Percentiles rank a stretch among this genome's conserved stretches.
These are phyloP conservation scores for Magnusiomyces tetraspermus DNA, from an alignment of 1,139 yeast genomes.

Conservation along the genomic window DNA sequence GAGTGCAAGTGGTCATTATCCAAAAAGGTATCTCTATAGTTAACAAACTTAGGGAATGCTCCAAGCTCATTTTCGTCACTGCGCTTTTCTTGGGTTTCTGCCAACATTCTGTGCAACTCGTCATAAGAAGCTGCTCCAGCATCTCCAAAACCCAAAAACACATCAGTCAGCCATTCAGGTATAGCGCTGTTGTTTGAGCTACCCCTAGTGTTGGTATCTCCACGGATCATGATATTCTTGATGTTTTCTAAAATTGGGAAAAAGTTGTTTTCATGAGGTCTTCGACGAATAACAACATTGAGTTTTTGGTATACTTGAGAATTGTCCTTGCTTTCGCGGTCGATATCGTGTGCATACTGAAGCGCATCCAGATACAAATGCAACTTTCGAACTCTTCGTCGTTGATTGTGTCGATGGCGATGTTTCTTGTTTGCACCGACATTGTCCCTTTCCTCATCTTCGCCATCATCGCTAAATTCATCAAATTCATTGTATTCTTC, in stretches of 20 bases:
- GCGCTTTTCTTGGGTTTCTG: neutral
- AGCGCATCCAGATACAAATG: slow-evolving; percentile 17
- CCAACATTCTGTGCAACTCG: slow-evolving; percentile 9
- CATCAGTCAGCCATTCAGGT: slow-evolving; percentile 35
- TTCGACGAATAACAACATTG: slow-evolving; percentile 24
- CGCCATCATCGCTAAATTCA: slow-evolving; percentile 4
- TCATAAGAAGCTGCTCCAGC: slow-evolving; percentile 20
- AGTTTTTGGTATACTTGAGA: slow-evolving; percentile 7
- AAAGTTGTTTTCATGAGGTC: slow-evolving; percentile 21
- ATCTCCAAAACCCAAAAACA: slow-evolving; percentile 33
- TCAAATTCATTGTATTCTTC: neutral
- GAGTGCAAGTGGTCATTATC: slow-evolving; percentile 21
- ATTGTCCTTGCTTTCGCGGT: slow-evolving; percentile 6
- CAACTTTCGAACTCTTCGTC: slow-evolving; percentile 14
- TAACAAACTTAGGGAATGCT: slow-evolving; percentile 11
- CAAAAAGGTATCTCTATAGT: slow-evolving; percentile 22
- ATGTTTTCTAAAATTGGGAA: slow-evolving; percentile 21
- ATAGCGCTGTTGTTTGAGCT: slow-evolving; percentile 16
- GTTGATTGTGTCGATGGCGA: slow-evolving; percentile 9
- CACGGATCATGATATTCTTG: slow-evolving; percentile 14
- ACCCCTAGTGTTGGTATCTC: slow-evolving; percentile 9
- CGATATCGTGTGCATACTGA: no score
- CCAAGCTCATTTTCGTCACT: neutral
- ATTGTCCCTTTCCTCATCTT: slow-evolving; percentile 10
- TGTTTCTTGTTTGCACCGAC: slow-evolving; percentile 8